phyloP scores from a whole-genome alignment of 768 basidiomycete species.

The Xerocomus spinulosus region DNA sequence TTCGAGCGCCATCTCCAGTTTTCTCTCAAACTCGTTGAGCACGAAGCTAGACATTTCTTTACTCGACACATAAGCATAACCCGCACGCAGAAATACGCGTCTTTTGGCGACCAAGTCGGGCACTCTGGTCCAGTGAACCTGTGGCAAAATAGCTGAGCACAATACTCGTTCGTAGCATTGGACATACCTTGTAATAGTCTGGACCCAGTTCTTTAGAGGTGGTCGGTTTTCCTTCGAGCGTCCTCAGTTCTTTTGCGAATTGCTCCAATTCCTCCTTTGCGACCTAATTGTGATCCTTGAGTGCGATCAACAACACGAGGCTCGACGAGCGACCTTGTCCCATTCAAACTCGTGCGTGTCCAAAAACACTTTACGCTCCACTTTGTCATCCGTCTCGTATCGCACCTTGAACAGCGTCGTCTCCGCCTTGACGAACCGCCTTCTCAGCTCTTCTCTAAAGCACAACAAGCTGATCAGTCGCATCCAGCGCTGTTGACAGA shows the following conservation, averaged over 20 bases:
- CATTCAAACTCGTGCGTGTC: constrained; percentile 60
- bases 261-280: constrained; percentile 48
- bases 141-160: background rate
- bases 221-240: constrained; percentile 20
- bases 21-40: constrained; percentile 76
- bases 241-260: constrained; percentile 45
- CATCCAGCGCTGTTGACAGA: no score
- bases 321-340: constrained; percentile 43
- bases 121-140: constrained; percentile 97
- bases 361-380: constrained; percentile 67
- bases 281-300: constrained; percentile 41
- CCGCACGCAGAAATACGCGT: constrained; percentile 68
- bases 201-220: background rate
- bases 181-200: constrained; percentile 68
- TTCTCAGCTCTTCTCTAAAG: constrained; percentile 80
- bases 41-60: constrained; percentile 80
- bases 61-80: constrained; percentile 86
- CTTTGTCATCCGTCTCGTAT: constrained; percentile 57
- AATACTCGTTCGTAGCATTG: background rate
- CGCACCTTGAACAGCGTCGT: constrained; percentile 76
- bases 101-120: constrained; percentile 86
- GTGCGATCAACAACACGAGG: background rate
- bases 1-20: constrained; percentile 71
- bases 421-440: constrained; percentile 88
- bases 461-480: background rate